These are phyloP conservation scores for Hypoxylon sp. DNA, from an alignment of 2,329 filamentous ascomycete genomes.

Conservation along the genomic window DNA sequence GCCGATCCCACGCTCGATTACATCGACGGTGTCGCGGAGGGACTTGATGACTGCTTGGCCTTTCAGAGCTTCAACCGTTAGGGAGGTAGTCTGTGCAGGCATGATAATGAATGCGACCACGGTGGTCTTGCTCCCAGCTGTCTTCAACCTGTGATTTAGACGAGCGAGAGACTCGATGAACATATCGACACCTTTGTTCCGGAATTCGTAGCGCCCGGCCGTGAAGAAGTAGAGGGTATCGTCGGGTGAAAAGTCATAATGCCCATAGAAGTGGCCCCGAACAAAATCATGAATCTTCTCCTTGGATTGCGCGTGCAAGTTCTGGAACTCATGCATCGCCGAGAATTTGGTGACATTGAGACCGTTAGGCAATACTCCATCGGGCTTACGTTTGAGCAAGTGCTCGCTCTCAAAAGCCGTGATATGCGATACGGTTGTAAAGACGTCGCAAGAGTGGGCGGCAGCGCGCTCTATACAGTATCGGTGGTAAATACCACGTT, in stretches of 20 bases:
- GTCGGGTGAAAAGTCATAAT: constrained; percentile 96
- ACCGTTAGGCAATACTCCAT: constrained; percentile 95
- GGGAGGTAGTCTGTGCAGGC: constrained; percentile 94
- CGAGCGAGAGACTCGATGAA: constrained; percentile 97
- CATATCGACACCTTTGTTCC: constrained; percentile 99
- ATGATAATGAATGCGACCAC: constrained; percentile 99
- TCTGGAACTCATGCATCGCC: constrained; percentile 98
- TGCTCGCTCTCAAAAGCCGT: constrained; percentile 99
- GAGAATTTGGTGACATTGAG: constrained; percentile 99
- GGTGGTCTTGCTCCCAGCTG: constrained; percentile 86
- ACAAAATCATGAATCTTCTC: constrained; percentile 99
- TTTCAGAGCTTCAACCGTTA: constrained; percentile 95
- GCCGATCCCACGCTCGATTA: constrained; percentile 92
- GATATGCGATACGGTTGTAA: constrained; percentile 98
- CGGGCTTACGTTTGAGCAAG: constrained; percentile 95
- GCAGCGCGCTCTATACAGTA: constrained; percentile 98
- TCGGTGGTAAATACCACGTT: constrained; percentile 97
- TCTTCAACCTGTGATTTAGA: constrained; percentile 92
- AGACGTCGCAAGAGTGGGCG: constrained; percentile 92
- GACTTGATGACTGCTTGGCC: constrained; percentile 98
- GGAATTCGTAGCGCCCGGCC: constrained; percentile 94
- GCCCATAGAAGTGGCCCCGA: constrained; percentile 96
- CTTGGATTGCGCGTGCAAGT: constrained; percentile 95
- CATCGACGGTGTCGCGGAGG: constrained; percentile 88
- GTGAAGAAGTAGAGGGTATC: constrained; percentile 99